Evolutionary conservation across 2,329 filamentous ascomycete genomes (phyloP).

Genomic region (Microdochium nivale): DNA sequence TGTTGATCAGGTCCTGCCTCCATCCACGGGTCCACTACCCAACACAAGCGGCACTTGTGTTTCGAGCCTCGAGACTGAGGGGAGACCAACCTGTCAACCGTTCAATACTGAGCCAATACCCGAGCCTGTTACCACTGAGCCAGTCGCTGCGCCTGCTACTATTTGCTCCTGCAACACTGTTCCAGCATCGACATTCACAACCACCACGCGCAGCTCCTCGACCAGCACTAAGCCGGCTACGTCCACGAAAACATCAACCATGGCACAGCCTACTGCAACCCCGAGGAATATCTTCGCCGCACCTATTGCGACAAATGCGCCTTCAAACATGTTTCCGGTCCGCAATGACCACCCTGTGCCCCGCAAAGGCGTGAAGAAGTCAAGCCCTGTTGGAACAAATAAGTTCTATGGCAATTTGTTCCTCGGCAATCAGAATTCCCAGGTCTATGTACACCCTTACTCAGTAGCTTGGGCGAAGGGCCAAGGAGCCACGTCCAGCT

Average conservation of each 20-base stretch:
- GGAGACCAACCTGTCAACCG: constrained; percentile 11
- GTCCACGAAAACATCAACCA: constrained; percentile 3
- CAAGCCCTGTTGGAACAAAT: constrained; percentile 58
- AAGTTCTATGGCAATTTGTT: constrained; percentile 80
- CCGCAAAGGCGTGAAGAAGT: constrained; percentile 38
- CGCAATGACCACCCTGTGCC: constrained; percentile 50
- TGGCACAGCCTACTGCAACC: constrained; percentile 9
- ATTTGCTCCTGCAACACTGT: constrained; percentile 5
- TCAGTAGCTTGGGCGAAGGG: constrained; percentile 61
- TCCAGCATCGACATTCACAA: constrained; percentile 11
- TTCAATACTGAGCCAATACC: constrained; percentile 24
- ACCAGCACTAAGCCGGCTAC: background rate
- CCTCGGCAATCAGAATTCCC: constrained; percentile 59
- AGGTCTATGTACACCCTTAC: constrained; percentile 71
- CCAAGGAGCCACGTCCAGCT: constrained; percentile 53
- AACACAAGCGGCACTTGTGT: constrained; percentile 23
- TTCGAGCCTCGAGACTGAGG: constrained; percentile 19
- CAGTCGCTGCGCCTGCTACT: constrained; percentile 19
- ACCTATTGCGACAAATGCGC: constrained; percentile 44
- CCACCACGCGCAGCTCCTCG: background rate
- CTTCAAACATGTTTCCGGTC: constrained; percentile 36
- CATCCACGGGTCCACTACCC: constrained; percentile 14
- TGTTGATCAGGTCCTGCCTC: constrained; percentile 24
- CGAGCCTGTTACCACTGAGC: constrained; percentile 22
- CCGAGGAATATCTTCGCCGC: constrained; percentile 43